Conservation (phyloP, 768 basidiomycete species). For the Tricholoma furcatifolium region DNA sequence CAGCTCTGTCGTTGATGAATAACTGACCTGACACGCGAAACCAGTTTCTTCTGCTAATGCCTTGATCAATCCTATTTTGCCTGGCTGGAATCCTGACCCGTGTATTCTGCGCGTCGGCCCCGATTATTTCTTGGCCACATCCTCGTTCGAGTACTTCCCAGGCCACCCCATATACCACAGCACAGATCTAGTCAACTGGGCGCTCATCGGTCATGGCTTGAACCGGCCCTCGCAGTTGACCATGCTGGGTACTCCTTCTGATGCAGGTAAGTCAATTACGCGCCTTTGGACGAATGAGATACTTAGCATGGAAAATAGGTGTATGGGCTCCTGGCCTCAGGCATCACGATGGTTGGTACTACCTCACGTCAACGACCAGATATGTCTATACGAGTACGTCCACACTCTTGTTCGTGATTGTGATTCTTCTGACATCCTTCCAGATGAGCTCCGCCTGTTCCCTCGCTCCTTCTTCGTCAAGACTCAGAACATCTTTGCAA, state of each 20-base stretch:
- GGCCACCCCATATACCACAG: slow-evolving; percentile 43
- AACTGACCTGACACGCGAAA: background rate
- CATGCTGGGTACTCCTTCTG: slow-evolving; percentile 36
- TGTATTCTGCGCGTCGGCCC: slow-evolving; percentile 35
- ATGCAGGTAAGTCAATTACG: slow-evolving; percentile 26
- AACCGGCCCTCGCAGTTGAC: slow-evolving; percentile 33
- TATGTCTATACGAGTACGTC: slow-evolving; percentile 37
- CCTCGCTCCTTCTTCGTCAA: slow-evolving; percentile 39
- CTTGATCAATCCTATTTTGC: slow-evolving; percentile 34
- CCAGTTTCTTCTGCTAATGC: slow-evolving; percentile 1
- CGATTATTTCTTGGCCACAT: slow-evolving; percentile 39
- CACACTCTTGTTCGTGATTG: background rate
- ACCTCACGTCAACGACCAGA: slow-evolving; percentile 33
- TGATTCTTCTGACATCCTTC: background rate
- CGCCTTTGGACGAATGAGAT: background rate
- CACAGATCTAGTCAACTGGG: slow-evolving; percentile 34
- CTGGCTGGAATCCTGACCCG: slow-evolving; percentile 42
- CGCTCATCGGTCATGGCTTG: slow-evolving; percentile 36
- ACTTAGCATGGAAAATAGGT: slow-evolving; percentile 14
- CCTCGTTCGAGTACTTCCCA: slow-evolving; percentile 39
- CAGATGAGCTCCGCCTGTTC: slow-evolving; percentile 36
- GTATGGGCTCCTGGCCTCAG: slow-evolving; percentile 36
- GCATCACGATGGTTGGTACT: slow-evolving; percentile 34
- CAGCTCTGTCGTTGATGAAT: no score
- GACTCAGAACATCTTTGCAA: slow-evolving; percentile 36